Conservation (phyloP, 345 rosid genomes). For the Syzygium aqueum region DNA sequence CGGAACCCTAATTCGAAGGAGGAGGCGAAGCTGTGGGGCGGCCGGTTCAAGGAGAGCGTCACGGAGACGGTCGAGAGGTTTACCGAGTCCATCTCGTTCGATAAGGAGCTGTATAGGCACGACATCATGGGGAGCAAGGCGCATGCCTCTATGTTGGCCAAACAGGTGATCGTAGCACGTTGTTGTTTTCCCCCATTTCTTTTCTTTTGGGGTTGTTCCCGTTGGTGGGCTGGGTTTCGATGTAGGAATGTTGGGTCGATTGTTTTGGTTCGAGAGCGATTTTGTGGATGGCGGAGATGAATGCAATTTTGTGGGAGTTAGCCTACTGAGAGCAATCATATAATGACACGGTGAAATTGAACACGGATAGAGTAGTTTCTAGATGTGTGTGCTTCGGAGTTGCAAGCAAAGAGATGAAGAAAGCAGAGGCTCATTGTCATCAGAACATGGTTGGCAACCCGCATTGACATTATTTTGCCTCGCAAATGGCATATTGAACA, state of each 20-base stretch:
- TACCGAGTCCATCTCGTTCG: conserved; percentile 88
- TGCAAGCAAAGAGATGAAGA: background rate
- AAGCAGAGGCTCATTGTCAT: background rate
- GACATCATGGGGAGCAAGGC: conserved; percentile 95
- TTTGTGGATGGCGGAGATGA: background rate
- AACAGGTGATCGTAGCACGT: conserved; percentile 34
- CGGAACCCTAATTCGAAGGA: conserved; percentile 20
- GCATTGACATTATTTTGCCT: background rate
- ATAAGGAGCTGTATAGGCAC: conserved; percentile 76
- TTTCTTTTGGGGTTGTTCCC: background rate
- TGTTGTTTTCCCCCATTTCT: background rate
- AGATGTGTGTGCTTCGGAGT: background rate
- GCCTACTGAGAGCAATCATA: background rate
- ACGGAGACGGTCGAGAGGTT: conserved; percentile 81
- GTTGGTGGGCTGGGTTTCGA: background rate
- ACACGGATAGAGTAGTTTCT: background rate
- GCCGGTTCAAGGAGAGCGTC: conserved; percentile 88
- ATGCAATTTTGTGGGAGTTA: background rate
- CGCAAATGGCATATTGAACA: background rate
- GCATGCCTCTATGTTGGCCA: conserved; percentile 88
- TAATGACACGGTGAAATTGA: background rate
- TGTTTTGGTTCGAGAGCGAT: background rate
- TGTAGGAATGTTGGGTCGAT: background rate
- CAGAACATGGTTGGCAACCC: background rate
- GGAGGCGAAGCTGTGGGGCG: conserved; percentile 94